Percentiles rank a stretch among this genome's conserved stretches.
Evolutionary conservation across 768 basidiomycete species (phyloP).

Genomic region (Pholiota conissans): DNA sequence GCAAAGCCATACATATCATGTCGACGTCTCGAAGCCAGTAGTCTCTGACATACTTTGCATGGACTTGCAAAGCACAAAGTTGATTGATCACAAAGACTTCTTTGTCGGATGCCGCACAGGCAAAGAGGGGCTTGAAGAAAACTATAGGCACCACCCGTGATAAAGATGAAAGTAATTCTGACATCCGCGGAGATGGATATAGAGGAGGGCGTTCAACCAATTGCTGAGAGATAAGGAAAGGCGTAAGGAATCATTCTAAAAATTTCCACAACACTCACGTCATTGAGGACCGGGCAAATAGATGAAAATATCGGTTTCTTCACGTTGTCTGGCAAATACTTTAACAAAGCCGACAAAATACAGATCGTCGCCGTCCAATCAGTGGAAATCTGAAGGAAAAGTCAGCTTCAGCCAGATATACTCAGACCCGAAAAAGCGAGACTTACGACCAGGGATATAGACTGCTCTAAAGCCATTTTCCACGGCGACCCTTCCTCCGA

Average conservation of each 20-base stretch:
- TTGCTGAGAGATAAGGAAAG: too few species aligned
- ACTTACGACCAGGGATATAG: slow-evolving; percentile 23
- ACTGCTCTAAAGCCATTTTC: slow-evolving; percentile 22
- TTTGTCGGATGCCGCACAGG: slow-evolving; percentile 65
- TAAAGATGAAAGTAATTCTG: slow-evolving; percentile 49
- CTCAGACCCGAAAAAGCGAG: slow-evolving; percentile 13
- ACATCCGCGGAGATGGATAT: slow-evolving; percentile 43
- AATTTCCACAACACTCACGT: slow-evolving; percentile 48
- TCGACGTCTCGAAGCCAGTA: slow-evolving; percentile 72
- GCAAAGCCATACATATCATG: slow-evolving; percentile 71
- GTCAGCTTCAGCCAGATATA: background rate
- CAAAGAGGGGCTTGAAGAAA: slow-evolving; percentile 74
- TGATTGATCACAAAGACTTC: slow-evolving; percentile 60
- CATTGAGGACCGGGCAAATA: slow-evolving; percentile 47
- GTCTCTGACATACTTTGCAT: slow-evolving; percentile 56
- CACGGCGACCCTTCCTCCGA: slow-evolving; percentile 14
- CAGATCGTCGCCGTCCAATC: slow-evolving; percentile 44
- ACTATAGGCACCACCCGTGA: slow-evolving; percentile 56
- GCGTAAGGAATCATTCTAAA: too few species aligned
- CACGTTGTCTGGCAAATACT: slow-evolving; percentile 47
- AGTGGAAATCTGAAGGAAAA: slow-evolving; percentile 21
- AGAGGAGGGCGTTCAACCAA: slow-evolving; percentile 54
- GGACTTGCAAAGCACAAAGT: slow-evolving; percentile 50
- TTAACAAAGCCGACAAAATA: slow-evolving; percentile 42
- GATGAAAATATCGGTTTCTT: slow-evolving; percentile 38